Conservation (phyloP, 2,329 filamentous ascomycete genomes). For the Colletotrichum horii region DNA sequence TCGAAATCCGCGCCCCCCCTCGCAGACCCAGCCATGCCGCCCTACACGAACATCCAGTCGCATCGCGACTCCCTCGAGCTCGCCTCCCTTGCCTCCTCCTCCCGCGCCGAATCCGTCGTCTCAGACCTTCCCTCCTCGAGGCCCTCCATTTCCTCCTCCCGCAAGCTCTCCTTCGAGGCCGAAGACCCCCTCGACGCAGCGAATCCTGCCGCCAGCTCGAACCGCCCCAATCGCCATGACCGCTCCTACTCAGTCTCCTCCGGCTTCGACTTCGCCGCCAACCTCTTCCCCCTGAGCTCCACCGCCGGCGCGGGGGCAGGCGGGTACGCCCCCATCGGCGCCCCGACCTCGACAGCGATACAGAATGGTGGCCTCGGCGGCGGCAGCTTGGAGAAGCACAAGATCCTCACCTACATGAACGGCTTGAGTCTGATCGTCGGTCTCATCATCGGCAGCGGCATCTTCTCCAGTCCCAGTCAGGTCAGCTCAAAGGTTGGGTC, state of each 20-base stretch:
- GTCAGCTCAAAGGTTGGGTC: constrained; percentile 93
- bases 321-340: constrained; percentile 86
- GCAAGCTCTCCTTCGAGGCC: constrained; percentile 85
- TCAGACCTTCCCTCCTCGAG: constrained; percentile 73
- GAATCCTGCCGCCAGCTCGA: constrained; percentile 52
- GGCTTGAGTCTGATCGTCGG: constrained; percentile 90
- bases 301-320: constrained; percentile 69
- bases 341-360: constrained; percentile 49
- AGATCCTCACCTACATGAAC: constrained; percentile 93
- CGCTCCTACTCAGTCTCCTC: constrained; percentile 91
- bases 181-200: constrained; percentile 78
- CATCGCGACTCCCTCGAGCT: constrained; percentile 92
- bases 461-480: constrained; percentile 93
- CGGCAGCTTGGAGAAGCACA: constrained; percentile 90
- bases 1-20: neutral
- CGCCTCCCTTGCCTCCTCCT: constrained; percentile 89
- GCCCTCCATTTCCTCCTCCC: constrained; percentile 91
- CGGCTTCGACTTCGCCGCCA: constrained; percentile 93
- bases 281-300: constrained; percentile 89
- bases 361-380: constrained; percentile 67
- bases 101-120: constrained; percentile 63
- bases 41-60: constrained; percentile 47
- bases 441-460: constrained; percentile 93
- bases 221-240: constrained; percentile 49
- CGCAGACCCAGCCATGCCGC: constrained; percentile 28